Conservation (phyloP, 208 protist genomes). For the Leishmania guyanensis region DNA sequence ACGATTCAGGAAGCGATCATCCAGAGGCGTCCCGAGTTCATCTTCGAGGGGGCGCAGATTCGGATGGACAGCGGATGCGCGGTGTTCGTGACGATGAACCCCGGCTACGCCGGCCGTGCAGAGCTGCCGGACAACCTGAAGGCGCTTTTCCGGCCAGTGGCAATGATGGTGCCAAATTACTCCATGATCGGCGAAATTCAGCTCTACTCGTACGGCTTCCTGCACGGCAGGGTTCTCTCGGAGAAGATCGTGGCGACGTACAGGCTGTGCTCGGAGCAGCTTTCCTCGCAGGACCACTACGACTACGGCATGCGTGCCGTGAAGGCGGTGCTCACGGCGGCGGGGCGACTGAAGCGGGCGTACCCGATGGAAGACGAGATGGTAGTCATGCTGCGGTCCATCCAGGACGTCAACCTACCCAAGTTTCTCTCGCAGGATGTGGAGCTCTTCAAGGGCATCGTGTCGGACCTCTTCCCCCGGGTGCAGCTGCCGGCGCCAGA, state of each 20-base stretch:
- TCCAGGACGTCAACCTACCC: constrained; percentile 95
- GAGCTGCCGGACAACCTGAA: constrained; percentile 99
- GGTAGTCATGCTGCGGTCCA: constrained; percentile 95
- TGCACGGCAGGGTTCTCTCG: constrained; percentile 90
- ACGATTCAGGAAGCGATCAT: constrained; percentile 95
- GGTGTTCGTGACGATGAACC: constrained; percentile 99
- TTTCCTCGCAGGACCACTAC: constrained; percentile 98
- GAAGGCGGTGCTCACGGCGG: constrained; percentile 95
- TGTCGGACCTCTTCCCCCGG: constrained; percentile 94
- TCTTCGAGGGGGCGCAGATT: constrained; percentile 95
- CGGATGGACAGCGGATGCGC: constrained; percentile 92
- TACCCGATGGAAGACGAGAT: constrained; percentile 94
- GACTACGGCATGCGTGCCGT: constrained; percentile 98
- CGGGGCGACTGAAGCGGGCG: constrained; percentile 89
- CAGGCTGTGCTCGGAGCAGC: constrained; percentile 96
- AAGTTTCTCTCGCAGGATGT: constrained; percentile 97
- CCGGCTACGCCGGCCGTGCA: constrained; percentile 96
- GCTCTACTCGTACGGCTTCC: constrained; percentile 98
- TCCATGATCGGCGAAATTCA: constrained; percentile 98
- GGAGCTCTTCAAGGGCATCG: constrained; percentile 96
- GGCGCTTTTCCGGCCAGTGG: constrained; percentile 98
- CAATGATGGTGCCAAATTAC: constrained; percentile 99
- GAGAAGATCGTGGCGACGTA: constrained; percentile 97
- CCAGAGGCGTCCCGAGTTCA: constrained; percentile 84
- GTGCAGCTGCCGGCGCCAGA: constrained; percentile 86